Percentiles rank a stretch among this genome's conserved stretches.
Evolutionary conservation across 139 green algal genomes (phyloP).

Genomic region (Asterochloris sp.): DNA sequence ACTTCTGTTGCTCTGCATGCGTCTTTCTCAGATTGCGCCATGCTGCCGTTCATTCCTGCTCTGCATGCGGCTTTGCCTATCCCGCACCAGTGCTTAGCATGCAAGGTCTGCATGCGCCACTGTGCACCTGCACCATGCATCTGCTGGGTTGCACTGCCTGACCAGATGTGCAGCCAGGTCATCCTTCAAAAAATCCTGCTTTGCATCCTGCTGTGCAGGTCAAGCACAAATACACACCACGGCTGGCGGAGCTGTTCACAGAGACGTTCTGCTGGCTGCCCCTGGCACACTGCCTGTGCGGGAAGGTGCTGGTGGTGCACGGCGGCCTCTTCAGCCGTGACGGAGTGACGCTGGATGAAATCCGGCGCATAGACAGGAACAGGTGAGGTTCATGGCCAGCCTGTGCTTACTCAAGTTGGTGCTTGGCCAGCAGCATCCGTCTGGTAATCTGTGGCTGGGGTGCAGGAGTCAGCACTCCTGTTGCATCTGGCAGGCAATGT

Average conservation of each 20-base stretch:
- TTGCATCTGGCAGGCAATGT: no score
- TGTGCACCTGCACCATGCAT: no score
- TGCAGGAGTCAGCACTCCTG: no score
- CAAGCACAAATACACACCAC: conserved; percentile 76
- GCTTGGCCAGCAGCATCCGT: no score
- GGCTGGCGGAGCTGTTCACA: conserved; percentile 88
- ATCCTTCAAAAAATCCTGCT: neutral
- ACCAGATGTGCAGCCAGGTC: neutral
- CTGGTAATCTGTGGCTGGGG: no score
- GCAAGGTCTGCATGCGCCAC: no score
- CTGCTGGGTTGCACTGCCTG: neutral
- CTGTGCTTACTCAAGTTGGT: no score
- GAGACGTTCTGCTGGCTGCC: conserved; percentile 90
- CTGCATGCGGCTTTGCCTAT: neutral
- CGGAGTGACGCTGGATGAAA: conserved; percentile 85
- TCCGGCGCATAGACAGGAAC: conserved; percentile 79
- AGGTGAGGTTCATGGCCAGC: conserved; percentile 22
- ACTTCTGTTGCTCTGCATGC: no score
- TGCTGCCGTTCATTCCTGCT: neutral
- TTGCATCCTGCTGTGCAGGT: conserved; percentile 46
- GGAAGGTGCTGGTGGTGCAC: conserved; percentile 89
- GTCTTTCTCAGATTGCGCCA: no score
- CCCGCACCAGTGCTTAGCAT: neutral
- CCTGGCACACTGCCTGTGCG: conserved; percentile 79
- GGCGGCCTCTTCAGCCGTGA: conserved; percentile 87